These are phyloP conservation scores for Fusarium sp. DNA, from an alignment of 2,329 filamentous ascomycete species.

Conservation along the genomic window DNA sequence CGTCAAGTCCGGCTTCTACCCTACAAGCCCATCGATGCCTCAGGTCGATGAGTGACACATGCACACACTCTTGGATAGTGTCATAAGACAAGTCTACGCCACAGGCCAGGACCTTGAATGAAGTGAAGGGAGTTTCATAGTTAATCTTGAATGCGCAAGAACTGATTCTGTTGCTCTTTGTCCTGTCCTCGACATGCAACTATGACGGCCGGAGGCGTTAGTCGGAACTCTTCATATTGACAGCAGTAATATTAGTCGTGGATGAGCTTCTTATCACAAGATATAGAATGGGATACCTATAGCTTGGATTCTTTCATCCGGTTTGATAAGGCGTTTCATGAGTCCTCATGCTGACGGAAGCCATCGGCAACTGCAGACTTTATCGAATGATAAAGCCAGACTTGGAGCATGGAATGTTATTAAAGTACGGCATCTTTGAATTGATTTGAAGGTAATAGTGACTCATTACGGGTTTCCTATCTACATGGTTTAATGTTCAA, in stretches of 20 bases:
- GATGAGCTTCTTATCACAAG: neutral
- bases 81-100: neutral
- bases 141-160: neutral
- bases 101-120: neutral
- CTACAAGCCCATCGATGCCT: neutral
- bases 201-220: neutral
- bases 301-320: neutral
- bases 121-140: no score
- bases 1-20: neutral
- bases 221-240: neutral
- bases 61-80: neutral
- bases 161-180: neutral
- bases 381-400: neutral
- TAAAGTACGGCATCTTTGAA: neutral
- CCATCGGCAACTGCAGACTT: neutral
- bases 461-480: neutral
- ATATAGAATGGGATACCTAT: neutral
- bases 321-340: neutral
- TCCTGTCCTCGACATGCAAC: neutral
- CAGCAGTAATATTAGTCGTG: neutral
- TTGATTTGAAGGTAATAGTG: neutral
- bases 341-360: neutral
- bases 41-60: neutral
- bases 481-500: neutral
- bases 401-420: neutral